These are phyloP conservation scores for Bjerkandera adusta DNA, from an alignment of 1,284 basidiomycete species.

Conservation along the genomic window DNA sequence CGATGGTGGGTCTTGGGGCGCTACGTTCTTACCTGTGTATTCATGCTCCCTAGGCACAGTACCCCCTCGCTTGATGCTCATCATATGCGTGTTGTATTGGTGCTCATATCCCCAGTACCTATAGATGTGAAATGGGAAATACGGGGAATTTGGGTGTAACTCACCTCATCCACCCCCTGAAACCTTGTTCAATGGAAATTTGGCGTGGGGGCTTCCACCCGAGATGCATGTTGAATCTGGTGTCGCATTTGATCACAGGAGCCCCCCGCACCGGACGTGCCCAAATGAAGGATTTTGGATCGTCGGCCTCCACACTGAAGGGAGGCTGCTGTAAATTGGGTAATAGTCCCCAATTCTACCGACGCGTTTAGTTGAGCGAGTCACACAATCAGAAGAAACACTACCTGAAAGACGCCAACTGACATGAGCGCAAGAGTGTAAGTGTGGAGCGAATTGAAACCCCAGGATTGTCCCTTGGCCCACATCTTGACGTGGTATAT, in stretches of 20 bases:
- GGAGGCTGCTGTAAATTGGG: conserved; percentile 3
- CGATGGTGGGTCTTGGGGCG: too few relatives aligned
- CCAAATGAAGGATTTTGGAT: neutral
- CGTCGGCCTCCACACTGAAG: neutral
- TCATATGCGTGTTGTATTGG: too few relatives aligned
- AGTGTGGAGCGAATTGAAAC: conserved; percentile 26
- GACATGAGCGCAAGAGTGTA: conserved; percentile 5
- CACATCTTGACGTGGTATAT: conserved; percentile 49
- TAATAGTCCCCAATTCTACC: neutral
- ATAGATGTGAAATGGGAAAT: neutral
- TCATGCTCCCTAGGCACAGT: too few relatives aligned
- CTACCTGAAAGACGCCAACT: conserved; percentile 43
- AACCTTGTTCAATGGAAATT: neutral
- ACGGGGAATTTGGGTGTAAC: too few relatives aligned
- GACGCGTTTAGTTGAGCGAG: neutral
- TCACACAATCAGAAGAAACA: conserved; percentile 1
- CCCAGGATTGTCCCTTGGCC: conserved; percentile 40
- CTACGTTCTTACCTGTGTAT: too few relatives aligned
- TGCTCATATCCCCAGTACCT: conserved; percentile 42
- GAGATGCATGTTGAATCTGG: neutral
- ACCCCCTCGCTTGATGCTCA: too few relatives aligned
- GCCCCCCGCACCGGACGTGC: neutral
- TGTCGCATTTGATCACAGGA: neutral
- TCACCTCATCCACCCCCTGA: conserved; percentile 4
- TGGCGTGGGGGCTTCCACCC: neutral